Evolutionary conservation across 2,329 filamentous ascomycete genomes (phyloP), one percentile per base, ranked within the genome.

Genomic region (Sordariomycetes sp.): DNA sequence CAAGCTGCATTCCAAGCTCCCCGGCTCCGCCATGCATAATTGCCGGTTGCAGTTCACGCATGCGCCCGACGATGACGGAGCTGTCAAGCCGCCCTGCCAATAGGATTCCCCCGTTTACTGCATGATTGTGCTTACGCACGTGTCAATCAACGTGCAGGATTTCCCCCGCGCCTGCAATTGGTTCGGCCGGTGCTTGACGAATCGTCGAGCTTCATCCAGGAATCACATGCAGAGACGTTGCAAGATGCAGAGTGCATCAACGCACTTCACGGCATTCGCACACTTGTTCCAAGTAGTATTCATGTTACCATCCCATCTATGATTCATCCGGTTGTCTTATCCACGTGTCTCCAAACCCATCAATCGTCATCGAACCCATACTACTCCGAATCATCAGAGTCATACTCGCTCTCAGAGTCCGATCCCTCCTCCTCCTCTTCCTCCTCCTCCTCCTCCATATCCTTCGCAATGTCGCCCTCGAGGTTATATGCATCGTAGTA

Each of bases 401-500:
- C 57, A 7, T 67, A 64, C 24, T 65, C 65, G 2, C 55, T 57
- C 15, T 51, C 54, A n/a, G 36, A 20, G 2, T 58, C 57, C 34
- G 58, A 50, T 6, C 45, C 45, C 45, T 50, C 45, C 22, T 60
- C 58, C 3, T 54, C 42, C 13, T 65, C 64, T n/a, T 62, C 64
- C 28, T 66, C 61, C 3, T 69, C 69, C 0, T 84, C 84, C 0
- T 79, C 78, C 0, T 80, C 80, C 0, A 80, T 81, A 2, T 82
- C 82, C 3, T 82, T 80, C 0, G 78, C 82, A 2, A 78, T 80
- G 2, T 74, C 76, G 2, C 77, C 78, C 67, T 87, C 79, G 53
- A 96, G 72, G 0, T 92, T 92, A 67, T 97, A 97, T 65, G 90
- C 89, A 61, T 96, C 89, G 68, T 95, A 84, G 69, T 95, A 97